Evolutionary conservation across 768 basidiomycete genomes (phyloP), one percentile per base, ranked within the genome.

Genomic region (Podaxis sp.): DNA sequence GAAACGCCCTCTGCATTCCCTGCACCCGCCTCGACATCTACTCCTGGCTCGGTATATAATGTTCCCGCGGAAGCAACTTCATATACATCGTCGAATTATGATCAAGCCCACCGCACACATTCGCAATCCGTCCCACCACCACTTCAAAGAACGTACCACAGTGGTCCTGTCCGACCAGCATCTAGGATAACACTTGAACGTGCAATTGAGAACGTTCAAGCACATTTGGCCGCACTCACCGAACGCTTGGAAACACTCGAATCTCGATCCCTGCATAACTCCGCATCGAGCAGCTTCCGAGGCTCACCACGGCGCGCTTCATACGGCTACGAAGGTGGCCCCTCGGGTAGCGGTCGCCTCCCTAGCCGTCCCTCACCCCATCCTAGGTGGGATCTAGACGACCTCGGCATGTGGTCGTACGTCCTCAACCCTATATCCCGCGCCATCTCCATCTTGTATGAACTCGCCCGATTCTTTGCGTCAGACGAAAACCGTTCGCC

Each of bases 361-460:
- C 63, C 72, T 12, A 76, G 79, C 52, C 75, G 80, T n/a, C 76
- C 77, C 38, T 83, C 81, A 39, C 82, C 82, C 4, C 68, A 39
- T 11, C 73, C 74, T 36, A 74, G 79, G 19, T 91, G 88, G 87
- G 88, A 92, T 70, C 69, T 90, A n/a, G 84, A 91, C 55, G 90
- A 93, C 70, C 78, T 93, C 71, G 93, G 93, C 52, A 82, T 93
- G 78, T 95, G 93, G 93, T 84, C 92, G 6, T 68, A 88, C 51
- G 77, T 93, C 15, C 75, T 92, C 5, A 85, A 83, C 63, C 91
- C 91, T 9, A 57, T 92, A 12, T 74, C 82, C n/a, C 79, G 80
- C 33, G 80, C 83, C 22, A 63, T 87, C 13, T 77, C 78, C 11
- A 72, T 73, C 24, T 66, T 91, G 42, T 82, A 80, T 46, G 77